phyloP scores from a whole-genome alignment of 2,329 filamentous ascomycete species.

The Whalleya microplaca region DNA sequence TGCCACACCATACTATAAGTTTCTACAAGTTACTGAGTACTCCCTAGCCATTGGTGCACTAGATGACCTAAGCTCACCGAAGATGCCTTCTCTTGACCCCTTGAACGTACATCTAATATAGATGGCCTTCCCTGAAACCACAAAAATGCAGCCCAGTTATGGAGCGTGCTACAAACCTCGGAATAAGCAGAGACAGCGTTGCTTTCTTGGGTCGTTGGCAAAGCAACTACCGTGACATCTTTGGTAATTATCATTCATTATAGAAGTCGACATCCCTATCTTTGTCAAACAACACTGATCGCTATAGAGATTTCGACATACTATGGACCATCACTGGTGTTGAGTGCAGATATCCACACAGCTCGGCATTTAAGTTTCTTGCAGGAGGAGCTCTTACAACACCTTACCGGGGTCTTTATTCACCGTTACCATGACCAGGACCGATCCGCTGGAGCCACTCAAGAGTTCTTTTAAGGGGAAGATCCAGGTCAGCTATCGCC shows the following conservation, averaged over 20 bases:
- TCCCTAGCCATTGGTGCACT: slow-evolving; percentile 20
- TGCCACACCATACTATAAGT: slow-evolving; percentile 13
- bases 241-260: slow-evolving; percentile 11
- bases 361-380: slow-evolving; percentile 28
- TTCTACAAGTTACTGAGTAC: slow-evolving; percentile 13
- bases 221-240: slow-evolving; percentile 13
- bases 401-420: slow-evolving; percentile 26
- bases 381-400: slow-evolving; percentile 21
- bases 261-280: slow-evolving; percentile 14
- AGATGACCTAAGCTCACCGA: slow-evolving; percentile 23
- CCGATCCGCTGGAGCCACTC: slow-evolving; percentile 27
- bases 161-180: slow-evolving; percentile 19
- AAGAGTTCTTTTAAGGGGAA: slow-evolving; percentile 25
- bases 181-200: slow-evolving; percentile 15
- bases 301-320: slow-evolving; percentile 14
- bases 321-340: slow-evolving; percentile 25
- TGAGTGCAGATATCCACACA: slow-evolving; percentile 19
- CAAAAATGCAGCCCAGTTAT: slow-evolving; percentile 26
- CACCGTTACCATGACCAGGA: slow-evolving; percentile 25
- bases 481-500: slow-evolving; percentile 26
- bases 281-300: slow-evolving; percentile 31
- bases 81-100: slow-evolving; percentile 22
- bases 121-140: slow-evolving; percentile 21
- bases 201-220: slow-evolving; percentile 11
- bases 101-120: slow-evolving; percentile 8